A percentile compares a stretch with the other conserved stretches of the same genome.
Evolutionary conservation across 345 rosid species (phyloP).

Genomic region (Brassica nigra): DNA sequence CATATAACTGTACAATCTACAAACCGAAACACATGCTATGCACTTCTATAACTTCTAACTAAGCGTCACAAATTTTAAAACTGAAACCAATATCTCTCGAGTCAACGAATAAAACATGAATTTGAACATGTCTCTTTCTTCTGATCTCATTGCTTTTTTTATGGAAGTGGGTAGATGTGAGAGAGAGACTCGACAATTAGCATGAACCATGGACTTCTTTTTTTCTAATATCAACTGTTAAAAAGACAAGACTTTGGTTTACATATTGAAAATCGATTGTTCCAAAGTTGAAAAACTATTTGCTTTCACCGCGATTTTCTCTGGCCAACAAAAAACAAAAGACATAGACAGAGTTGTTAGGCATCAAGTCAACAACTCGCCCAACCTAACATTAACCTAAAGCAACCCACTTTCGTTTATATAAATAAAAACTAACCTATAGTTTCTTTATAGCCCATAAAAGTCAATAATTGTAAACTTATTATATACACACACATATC

Average conservation of each 20-base stretch:
- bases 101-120: neutral
- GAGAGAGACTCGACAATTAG: conserved; percentile 21
- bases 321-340: conserved; percentile 8
- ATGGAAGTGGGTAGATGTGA: conserved; percentile 5
- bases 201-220: conserved; percentile 5
- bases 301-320: conserved; percentile 39
- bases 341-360: conserved; percentile 34
- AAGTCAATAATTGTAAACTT: conserved; percentile 30
- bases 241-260: conserved; percentile 26
- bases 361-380: conserved; percentile 46
- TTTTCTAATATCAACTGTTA: conserved; percentile 25
- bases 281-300: conserved; percentile 15
- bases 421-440: neutral
- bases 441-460: neutral
- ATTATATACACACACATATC: conserved; percentile 23
- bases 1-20: neutral
- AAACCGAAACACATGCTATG: neutral
- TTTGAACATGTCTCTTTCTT: neutral
- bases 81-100: neutral
- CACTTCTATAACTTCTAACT: neutral
- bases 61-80: neutral
- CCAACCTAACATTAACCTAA: conserved; percentile 48
- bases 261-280: conserved; percentile 10
- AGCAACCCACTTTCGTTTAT: conserved; percentile 31
- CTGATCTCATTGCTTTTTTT: neutral